Conservation (phyloP, 345 rosid species). For the Zanthoxylum bungeanum region DNA sequence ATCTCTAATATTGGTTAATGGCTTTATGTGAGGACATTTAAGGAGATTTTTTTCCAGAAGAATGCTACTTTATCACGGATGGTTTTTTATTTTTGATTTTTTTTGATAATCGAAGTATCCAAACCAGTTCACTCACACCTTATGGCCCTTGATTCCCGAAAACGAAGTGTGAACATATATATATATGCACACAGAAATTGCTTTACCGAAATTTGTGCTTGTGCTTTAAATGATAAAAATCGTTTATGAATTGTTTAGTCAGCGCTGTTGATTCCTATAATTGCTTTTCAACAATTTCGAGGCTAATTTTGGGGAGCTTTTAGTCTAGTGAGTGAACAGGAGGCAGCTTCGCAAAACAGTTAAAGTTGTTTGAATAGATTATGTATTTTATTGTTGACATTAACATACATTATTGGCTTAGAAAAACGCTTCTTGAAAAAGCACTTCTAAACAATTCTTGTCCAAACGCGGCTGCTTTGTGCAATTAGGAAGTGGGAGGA, state of each 20-base stretch:
- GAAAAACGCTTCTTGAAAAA: neutral
- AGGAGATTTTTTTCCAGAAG: neutral
- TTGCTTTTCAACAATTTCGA: neutral
- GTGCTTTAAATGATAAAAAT: neutral
- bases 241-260: neutral
- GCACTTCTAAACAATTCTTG: neutral
- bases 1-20: neutral
- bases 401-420: neutral
- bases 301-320: neutral
- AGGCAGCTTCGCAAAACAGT: neutral
- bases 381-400: neutral
- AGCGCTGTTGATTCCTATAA: neutral
- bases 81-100: conserved; percentile 1
- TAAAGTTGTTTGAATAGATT: neutral
- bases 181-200: neutral
- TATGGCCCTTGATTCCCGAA: too few species aligned
- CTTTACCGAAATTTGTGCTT: conserved; percentile 4
- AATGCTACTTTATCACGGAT: neutral
- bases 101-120: too few species aligned
- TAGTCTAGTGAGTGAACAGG: neutral
- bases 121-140: too few species aligned
- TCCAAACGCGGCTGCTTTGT: neutral
- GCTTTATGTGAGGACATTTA: neutral
- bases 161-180: neutral
- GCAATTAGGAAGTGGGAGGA: neutral